These are phyloP conservation scores for Dothistroma pini DNA, from an alignment of 2,329 filamentous ascomycete genomes.

Conservation along the genomic window DNA sequence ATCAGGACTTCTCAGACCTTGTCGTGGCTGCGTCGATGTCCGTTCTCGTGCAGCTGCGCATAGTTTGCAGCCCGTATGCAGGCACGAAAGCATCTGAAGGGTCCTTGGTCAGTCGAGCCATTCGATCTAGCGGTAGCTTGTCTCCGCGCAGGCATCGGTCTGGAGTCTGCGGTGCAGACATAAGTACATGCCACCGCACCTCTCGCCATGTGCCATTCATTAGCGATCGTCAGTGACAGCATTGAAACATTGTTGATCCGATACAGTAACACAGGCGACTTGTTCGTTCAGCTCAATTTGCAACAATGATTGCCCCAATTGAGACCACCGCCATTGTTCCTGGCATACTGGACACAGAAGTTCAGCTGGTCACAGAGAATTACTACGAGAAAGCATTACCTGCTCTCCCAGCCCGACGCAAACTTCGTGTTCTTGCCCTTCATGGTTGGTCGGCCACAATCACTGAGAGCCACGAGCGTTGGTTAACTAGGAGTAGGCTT, in stretches of 20 bases:
- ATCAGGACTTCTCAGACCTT: background rate
- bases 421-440: slow-evolving; percentile 7
- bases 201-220: background rate
- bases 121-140: background rate
- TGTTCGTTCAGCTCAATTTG: too few species aligned
- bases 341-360: background rate
- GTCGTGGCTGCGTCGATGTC: background rate
- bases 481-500: slow-evolving; percentile 11
- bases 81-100: slow-evolving; percentile 1
- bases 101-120: background rate
- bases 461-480: background rate
- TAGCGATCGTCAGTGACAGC: too few species aligned
- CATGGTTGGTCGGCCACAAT: slow-evolving; percentile 4
- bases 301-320: background rate
- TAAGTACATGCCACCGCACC: background rate
- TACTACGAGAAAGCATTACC: background rate
- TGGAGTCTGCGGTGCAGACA: slow-evolving; percentile 4
- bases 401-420: background rate
- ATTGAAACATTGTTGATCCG: too few species aligned
- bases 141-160: background rate
- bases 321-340: background rate
- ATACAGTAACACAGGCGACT: too few species aligned
- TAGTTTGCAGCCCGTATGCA: background rate
- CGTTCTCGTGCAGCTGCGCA: background rate
- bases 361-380: slow-evolving; percentile 2